Percentiles rank a stretch among this genome's conserved stretches.
Evolutionary conservation across 805 yeast genomes (phyloP).

Genomic region (Jamesozyma gamospora): DNA sequence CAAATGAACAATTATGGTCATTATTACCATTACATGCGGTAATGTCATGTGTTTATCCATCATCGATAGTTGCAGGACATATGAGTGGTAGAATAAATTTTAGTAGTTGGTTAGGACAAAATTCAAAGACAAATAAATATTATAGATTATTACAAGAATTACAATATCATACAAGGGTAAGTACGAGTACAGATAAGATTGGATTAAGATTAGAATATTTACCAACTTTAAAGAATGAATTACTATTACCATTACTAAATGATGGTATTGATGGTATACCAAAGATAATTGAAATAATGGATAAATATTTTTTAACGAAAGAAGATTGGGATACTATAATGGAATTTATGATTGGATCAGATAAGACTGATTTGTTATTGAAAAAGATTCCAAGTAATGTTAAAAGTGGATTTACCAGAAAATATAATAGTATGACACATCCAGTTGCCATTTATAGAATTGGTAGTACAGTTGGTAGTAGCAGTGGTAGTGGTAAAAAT

Average conservation of each 20-base stretch:
- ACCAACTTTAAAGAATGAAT: slow-evolving; percentile 47
- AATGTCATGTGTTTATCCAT: slow-evolving; percentile 75
- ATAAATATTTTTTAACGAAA: slow-evolving; percentile 71
- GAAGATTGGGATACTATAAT: slow-evolving; percentile 87
- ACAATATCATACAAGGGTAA: slow-evolving; percentile 76
- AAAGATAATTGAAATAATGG: slow-evolving; percentile 63
- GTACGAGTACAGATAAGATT: slow-evolving; percentile 63
- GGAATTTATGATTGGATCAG: slow-evolving; percentile 72
- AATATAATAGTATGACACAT: slow-evolving; percentile 65
- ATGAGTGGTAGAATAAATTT: slow-evolving; percentile 63
- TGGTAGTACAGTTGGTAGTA: slow-evolving; percentile 43
- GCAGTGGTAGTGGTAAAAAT: slow-evolving; percentile 10
- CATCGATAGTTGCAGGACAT: slow-evolving; percentile 63
- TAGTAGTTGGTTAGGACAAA: slow-evolving; percentile 83
- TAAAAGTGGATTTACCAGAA: slow-evolving; percentile 79
- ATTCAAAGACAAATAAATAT: slow-evolving; percentile 73
- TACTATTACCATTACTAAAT: slow-evolving; percentile 48
- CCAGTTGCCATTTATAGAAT: slow-evolving; percentile 78
- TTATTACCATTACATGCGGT: slow-evolving; percentile 85
- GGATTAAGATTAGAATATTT: slow-evolving; percentile 72
- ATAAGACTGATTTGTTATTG: slow-evolving; percentile 32
- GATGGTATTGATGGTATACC: slow-evolving; percentile 55
- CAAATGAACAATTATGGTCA: slow-evolving; percentile 91
- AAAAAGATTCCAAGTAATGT: slow-evolving; percentile 67
- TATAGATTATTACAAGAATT: slow-evolving; percentile 73